These are phyloP conservation scores for Alternaria triticimaculans DNA, from an alignment of 2,329 filamentous ascomycete species.

Conservation along the genomic window DNA sequence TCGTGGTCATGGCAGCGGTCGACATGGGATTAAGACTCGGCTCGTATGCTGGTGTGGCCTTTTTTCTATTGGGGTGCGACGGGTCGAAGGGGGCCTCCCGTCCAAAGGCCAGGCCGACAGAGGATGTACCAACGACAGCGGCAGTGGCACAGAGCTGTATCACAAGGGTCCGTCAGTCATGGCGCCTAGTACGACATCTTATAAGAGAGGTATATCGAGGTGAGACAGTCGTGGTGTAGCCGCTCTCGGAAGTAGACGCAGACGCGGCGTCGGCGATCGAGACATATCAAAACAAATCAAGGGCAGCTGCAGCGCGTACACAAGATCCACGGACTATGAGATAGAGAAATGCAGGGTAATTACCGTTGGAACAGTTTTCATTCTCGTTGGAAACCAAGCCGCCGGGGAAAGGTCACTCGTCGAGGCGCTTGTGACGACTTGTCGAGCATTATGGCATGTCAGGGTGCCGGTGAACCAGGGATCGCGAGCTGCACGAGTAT, in stretches of 20 bases:
- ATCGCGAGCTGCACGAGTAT: conserved; percentile 29
- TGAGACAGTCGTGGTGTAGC: conserved; percentile 35
- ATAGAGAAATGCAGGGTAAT: conserved; percentile 30
- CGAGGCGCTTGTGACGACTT: conserved; percentile 45
- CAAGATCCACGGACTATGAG: conserved; percentile 14
- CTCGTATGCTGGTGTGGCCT: conserved; percentile 45
- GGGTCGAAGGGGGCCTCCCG: conserved; percentile 54
- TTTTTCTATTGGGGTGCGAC: conserved; percentile 47
- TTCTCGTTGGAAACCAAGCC: conserved; percentile 49
- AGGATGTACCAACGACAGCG: conserved; percentile 65
- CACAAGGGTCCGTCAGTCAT: conserved; percentile 47
- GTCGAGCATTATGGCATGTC: conserved; percentile 52
- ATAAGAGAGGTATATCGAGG: conserved; percentile 26
- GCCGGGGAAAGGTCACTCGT: conserved; percentile 48
- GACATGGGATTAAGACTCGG: conserved; percentile 36
- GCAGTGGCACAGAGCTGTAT: conserved; percentile 68
- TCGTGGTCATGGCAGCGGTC: conserved; percentile 33
- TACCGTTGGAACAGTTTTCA: conserved; percentile 57
- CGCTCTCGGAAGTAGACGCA: conserved; percentile 30
- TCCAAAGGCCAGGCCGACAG: conserved; percentile 64
- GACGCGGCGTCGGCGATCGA: conserved; percentile 25
- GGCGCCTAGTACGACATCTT: conserved; percentile 32
- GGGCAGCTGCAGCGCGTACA: conserved; percentile 20
- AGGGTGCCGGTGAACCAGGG: conserved; percentile 35
- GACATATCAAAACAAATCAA: conserved; percentile 43